phyloP scores from a whole-genome alignment of 257 asterid genomes.

The Coffea eugenioides region DNA sequence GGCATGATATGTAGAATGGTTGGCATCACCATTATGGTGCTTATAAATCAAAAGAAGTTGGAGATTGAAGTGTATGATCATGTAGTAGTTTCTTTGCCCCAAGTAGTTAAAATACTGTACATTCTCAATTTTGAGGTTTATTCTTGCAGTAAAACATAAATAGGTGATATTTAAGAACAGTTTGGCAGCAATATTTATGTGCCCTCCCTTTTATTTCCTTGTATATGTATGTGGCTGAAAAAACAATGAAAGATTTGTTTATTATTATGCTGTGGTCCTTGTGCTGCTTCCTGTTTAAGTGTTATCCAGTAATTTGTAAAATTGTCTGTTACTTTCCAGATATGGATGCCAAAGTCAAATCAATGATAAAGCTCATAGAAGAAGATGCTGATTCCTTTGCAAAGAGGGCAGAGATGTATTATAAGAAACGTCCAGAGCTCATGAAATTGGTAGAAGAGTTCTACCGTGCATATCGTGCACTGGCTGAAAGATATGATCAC shows the following conservation, averaged over 20 bases:
- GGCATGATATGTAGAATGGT: background rate
- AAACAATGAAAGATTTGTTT: background rate
- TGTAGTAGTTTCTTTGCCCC: background rate
- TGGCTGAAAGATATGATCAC: constrained; percentile 95
- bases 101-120: background rate
- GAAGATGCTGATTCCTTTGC: constrained; percentile 99
- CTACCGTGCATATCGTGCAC: constrained; percentile 91
- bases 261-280: background rate
- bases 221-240: background rate
- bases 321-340: constrained; percentile 39
- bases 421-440: constrained; percentile 96
- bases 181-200: background rate
- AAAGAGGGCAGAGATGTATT: constrained; percentile 98
- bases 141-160: too few species aligned
- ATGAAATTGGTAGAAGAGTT: constrained; percentile 94
- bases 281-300: background rate
- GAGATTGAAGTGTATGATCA: background rate
- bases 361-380: constrained; percentile 94
- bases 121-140: background rate
- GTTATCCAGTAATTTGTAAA: constrained; percentile 13
- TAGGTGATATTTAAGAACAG: background rate
- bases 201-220: background rate
- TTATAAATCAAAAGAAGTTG: background rate
- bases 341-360: constrained; percentile 87
- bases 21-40: background rate